Evolutionary conservation across 768 basidiomycete species (phyloP), one percentile per base, ranked within the genome.

Genomic region (Kwoniella botswanensis): DNA sequence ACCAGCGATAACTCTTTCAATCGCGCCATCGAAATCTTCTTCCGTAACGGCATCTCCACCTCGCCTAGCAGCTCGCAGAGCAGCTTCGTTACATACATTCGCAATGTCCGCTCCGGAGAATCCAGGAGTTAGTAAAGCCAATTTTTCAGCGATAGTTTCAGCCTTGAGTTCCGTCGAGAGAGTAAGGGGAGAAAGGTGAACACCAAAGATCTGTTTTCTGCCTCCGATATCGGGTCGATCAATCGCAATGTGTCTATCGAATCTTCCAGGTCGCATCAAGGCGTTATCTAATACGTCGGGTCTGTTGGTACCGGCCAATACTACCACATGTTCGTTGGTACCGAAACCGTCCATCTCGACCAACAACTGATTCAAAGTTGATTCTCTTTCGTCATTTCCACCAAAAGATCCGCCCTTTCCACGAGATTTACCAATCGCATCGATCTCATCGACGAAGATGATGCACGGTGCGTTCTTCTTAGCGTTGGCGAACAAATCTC

Each of bases 271-370:
- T 53, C 97, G 93, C 89, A 98, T 90, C 72, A 99, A 88, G 0
- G 97, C 97, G 52, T 90, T 87, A 81, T 99, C 97, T 63, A 99
- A 91, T 29, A 98, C 95, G 80, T 99, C 97, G 9, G 94, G 92
- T 75, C 97, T 86, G 85, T 99, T 99, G 21, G 97, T 99, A 69
- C 97, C 97, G 0, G 97, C 93, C 59, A 99, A 88, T 18, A 99
- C 91, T 61, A 98, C 96, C 70, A 99, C 90, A 79, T 98, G 94
- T 82, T 98, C 94, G 71, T 92, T 89, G n/a, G 94, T 96, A 50
- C 92, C 92, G 85, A 99, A 99, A 29, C 97, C 97, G 83, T 99
- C 97, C 97, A 99, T 98, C 86, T 99, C 96, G 65, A 98, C 97
- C 71, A 99, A 86, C 13, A 99, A 87, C 84, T 99, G 96, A 83